phyloP scores from a whole-genome alignment of 2,329 filamentous ascomycete species.

The Macrophomina tecta region DNA sequence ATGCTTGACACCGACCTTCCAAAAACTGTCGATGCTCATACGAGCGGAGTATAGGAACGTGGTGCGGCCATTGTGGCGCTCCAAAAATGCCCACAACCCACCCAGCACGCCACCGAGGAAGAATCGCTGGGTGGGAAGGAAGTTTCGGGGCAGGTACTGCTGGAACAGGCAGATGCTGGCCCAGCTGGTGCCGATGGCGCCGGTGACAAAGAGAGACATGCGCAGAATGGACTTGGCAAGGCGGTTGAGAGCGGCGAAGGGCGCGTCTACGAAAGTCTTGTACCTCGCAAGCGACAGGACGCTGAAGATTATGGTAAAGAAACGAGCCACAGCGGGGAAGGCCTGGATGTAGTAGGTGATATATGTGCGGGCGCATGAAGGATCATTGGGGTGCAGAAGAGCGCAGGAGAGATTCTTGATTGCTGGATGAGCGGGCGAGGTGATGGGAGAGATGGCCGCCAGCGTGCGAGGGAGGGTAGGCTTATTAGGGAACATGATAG shows the following conservation, averaged over 20 bases:
- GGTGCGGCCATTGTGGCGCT: conserved; percentile 64
- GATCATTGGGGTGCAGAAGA: conserved; percentile 83
- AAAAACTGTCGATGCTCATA: conserved; percentile 79
- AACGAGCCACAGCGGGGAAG: conserved; percentile 77
- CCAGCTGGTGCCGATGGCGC: conserved; percentile 86
- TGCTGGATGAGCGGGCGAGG: conserved; percentile 82
- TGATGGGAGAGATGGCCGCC: conserved; percentile 75
- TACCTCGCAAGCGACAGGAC: conserved; percentile 73
- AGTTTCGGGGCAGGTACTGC: conserved; percentile 71
- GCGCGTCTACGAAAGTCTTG: conserved; percentile 71
- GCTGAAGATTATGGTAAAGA: conserved; percentile 77
- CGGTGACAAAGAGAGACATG: conserved; percentile 78
- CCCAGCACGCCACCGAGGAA: conserved; percentile 87
- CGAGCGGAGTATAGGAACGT: conserved; percentile 80
- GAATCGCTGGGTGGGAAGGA: conserved; percentile 83
- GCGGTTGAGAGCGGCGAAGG: conserved; percentile 68
- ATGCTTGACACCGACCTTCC: conserved; percentile 93
- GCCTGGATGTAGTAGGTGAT: conserved; percentile 85
- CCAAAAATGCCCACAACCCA: conserved; percentile 83
- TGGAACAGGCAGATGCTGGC: conserved; percentile 90
- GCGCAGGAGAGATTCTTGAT: conserved; percentile 88
- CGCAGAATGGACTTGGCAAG: conserved; percentile 74
- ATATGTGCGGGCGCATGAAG: conserved; percentile 86
- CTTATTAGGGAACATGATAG: conserved; percentile 79
- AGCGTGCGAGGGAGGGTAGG: conserved; percentile 69